Evolutionary conservation across 306 rosid species (phyloP), one percentile per base, ranked within the genome.

Genomic region (Herpetospermum pedunculosum): DNA sequence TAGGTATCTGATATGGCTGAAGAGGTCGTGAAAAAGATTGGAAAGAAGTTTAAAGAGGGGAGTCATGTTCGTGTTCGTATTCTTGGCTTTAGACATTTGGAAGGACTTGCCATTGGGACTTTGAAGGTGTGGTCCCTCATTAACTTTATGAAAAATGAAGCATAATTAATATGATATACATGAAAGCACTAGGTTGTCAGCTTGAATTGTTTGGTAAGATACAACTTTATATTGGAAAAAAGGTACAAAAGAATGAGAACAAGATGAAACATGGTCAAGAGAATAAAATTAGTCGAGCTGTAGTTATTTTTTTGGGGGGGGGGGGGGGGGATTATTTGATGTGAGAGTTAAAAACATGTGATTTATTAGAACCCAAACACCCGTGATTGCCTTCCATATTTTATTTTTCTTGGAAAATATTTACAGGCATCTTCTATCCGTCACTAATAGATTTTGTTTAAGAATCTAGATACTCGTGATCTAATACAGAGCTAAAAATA

Each of bases 21-120:
- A 78, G 90, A 76, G 52, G 92, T 76, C 75, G 82, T 74, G 77
- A 85, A 80, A 73, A 94, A 87, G 81, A 89, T 91, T 75, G 96
- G 89, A 81, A 94, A 94, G 87, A 94, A 84, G 87, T 94, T 79
- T 77, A 94, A 81, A 84, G 91, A 86, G 84, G 98, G 96, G 60
- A 88, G 80, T 83, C 82, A 9, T 46, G 88, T 86, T 68, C 90
- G 98, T 57, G 96, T 89, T 77, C 88, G 98, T 41, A 82, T 91
- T 80, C 95, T 91, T 71, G 97, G 95, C 78, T 87, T 89, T 71
- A 88, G 90, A 85, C 89, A 85, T 77, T 87, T 94, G 84, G 98
- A 94, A 83, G 98, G 98, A 53, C 85, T 94, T 81, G 96, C 97
- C 16, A 89, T 88, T 8, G 97, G 99, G 76, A 86, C 77, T 76